Base-by-base conservation (phyloP, 169 alveolate genomes). In the Plasmodium gaboni region DNA sequence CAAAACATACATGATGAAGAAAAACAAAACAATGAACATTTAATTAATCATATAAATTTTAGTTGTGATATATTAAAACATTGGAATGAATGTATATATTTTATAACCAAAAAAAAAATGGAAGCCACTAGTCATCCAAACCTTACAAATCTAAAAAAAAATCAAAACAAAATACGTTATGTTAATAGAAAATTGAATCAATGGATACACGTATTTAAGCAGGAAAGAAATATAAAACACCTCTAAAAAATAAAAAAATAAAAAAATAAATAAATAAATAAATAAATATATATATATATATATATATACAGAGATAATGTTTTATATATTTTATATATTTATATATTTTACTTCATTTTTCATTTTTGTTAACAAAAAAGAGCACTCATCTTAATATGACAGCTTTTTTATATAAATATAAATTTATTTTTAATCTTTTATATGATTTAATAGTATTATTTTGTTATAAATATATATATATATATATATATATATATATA, bases 121-220 rank as follows among this genome's bases (percentile, higher is more conserved):
- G 4, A 28, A 5, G 19, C 13, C 4, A 12, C 6, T 10, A 28
- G 13, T 2, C 9, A 10, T 28, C n/a, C 4, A 19, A 60, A 10
- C 13, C 5, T 15, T 9, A 50, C 46, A 12, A 24, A 60, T 10
- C 59, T 28, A 1, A 53, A 60, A 51, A 42, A 74, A 67, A 63
- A 55, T 19, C 9, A 55, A 55, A 19, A 55, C 9, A 6, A 17
- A 8, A 38, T 38, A 38, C 53, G 48, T 57, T 64, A 78, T n/a
- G 89, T 78, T 1, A 78, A 65, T n/a, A 78, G 19, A 51, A 78
- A 78, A 13, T 51, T 78, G 10, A 32, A 57, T 44, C 89, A 78
- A 44, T 78, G 89, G 89, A 63, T 78, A n/a, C 60, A 50, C 7
- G 70, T 59, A 4, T 78, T 78, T 28, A 78, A 78, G 42, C 67